Evolutionary conservation across 108 stramenopile species (phyloP), one percentile per base, ranked within the genome.

Genomic region (Pseudonitzschia delicatissima): DNA sequence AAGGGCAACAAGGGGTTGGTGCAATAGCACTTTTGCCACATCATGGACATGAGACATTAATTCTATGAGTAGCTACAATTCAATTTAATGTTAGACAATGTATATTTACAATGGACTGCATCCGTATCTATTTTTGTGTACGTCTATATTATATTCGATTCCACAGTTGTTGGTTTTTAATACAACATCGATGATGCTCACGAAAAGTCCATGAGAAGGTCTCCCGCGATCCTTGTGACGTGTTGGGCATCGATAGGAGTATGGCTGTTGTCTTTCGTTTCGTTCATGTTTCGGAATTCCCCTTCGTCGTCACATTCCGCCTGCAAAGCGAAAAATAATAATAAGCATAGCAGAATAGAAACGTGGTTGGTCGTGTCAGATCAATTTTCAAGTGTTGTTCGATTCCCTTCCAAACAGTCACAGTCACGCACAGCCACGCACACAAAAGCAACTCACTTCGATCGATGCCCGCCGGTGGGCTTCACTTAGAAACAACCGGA

Each of bases 401-500:
- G 11, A 23, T 20, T 0, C 50, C 9, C 1, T 23, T 51, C 11
- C 11, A 15, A 23, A 18, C 9, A 12, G 20, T 51, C 13, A 18
- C 13, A 18, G 20, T 51, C 1, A 18, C 20, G 9, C 20, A 51
- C 21, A 18, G 13, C 9, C 20, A 18, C 50, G 9, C 20, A 18
- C 50, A 18, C 11, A 23, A 51, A 9, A 11, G 0, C 15, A 40
- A 29, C 74, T 47, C 39, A 76, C 79, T 71, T 81, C 80, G 29
- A 76, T 71, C 5, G 68, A 57, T 15, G 76, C 80, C 11, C 76
- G 63, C 1, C 50, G 27, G 33, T 67, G 59, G 2, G 76, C 72
- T 29, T 81, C 80, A 44, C 77, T 51, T 13, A 81, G 33, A 57
- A 81, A 81, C 39, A 81, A 39, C 34, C 80, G 76, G 25, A 81